Evolutionary conservation across 768 basidiomycete genomes (phyloP), one percentile per base, ranked within the genome.

Genomic region (Gymnopilus dilepis): DNA sequence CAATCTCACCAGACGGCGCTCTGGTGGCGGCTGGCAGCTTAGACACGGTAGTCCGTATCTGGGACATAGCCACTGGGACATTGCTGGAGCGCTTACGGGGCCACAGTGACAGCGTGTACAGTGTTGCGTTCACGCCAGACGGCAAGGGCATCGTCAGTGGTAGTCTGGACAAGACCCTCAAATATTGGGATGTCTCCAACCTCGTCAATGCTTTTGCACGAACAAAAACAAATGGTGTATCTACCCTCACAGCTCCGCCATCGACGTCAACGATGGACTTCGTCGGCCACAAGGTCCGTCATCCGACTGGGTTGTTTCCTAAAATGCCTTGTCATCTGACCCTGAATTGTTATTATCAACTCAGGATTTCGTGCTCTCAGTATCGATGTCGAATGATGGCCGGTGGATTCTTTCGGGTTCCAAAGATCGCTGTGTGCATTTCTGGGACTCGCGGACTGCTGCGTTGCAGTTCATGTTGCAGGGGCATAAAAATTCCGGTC

Each of bases 351-450:
- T 11, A 12, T 56, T 15, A 43, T 45, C 24, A 33, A 40, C 56
- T n/a, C 45, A 97, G 81, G 81, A 83, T 63, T 83, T 82, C 65
- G 83, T 84, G 22, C 69, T 84, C 26, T 78, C 78, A 19, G 82
- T 83, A 19, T 78, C 72, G n/a, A 91, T 95, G 52, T 93, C 92
- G 38, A 90, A 91, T 65, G 95, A 97, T 75, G 91, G 91, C 9
- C 87, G 92, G 65, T 85, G 94, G 92, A 89, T 99, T 65, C 94
- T 97, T 13, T 95, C 93, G n/a, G 96, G 97, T 6, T 84, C 83
- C 9, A 98, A 97, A 78, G 97, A 99, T 74, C 90, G 97, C 21
- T 89, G 92, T 1, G 95, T 99, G 57, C 92, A 95, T 73, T 93
- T 96, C 72, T 94, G 92, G 89, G 93, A 96, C 71, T 84, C 91